Conservation (phyloP, 805 yeast genomes). For the Starmerella sirachaensis region DNA sequence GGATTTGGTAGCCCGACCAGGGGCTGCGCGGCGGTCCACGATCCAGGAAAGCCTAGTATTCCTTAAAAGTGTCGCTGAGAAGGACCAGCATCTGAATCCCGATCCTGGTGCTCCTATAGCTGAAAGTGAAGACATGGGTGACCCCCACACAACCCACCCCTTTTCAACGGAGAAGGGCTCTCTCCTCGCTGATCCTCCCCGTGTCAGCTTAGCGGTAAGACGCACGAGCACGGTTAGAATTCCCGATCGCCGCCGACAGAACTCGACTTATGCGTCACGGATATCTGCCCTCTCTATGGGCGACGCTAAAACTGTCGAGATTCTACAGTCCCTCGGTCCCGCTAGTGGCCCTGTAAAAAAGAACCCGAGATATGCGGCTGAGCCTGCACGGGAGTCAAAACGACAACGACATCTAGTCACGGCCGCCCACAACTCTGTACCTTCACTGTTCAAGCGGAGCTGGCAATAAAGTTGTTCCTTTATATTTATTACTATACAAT, state of each 20-base stretch:
- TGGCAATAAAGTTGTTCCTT: constrained; percentile 6
- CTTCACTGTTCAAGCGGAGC: constrained; percentile 10
- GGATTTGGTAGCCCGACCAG: constrained; percentile 15
- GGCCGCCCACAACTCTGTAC: constrained; percentile 3
- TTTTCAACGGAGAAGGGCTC: too few species aligned
- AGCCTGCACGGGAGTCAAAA: constrained; percentile 5
- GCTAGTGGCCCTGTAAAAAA: constrained; percentile 1
- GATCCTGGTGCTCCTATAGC: too few species aligned
- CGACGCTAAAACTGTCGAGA: constrained; percentile 11
- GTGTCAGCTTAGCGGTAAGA: neutral
- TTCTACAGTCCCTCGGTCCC: constrained; percentile 11
- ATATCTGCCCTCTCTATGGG: constrained; percentile 10
- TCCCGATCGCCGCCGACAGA: too few species aligned
- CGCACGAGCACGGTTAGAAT: neutral
- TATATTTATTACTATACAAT: too few species aligned
- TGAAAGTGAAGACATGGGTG: too few species aligned
- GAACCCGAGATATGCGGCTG: constrained; percentile 8
- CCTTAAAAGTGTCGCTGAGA: constrained; percentile 9
- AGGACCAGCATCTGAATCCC: too few species aligned
- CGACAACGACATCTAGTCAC: constrained; percentile 3
- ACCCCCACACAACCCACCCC: too few species aligned
- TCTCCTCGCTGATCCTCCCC: too few species aligned
- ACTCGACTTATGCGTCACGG: constrained; percentile 16
- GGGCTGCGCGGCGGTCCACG: constrained; percentile 1
- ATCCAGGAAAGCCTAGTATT: constrained; percentile 19